Evolutionary conservation across 352 stramenopile species (phyloP), one percentile per base, ranked within the genome.

Genomic region (Thalassiosira tumida): DNA sequence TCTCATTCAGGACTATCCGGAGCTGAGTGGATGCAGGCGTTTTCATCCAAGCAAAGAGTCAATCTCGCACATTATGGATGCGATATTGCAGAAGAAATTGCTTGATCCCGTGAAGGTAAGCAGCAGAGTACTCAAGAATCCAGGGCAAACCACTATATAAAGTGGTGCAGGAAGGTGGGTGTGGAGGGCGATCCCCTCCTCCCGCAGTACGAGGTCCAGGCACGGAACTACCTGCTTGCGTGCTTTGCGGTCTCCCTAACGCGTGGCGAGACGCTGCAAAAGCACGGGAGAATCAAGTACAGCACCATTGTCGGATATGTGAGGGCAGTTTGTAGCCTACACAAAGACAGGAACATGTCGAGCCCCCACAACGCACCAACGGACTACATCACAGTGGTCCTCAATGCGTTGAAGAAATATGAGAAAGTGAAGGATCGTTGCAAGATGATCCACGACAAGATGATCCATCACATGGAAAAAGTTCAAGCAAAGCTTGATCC

Each of bases 51-150:
- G 50, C 41, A 21, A 31, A 0, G 43, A 73, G 29, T 69, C 89
- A 47, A 51, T 89, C 76, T 93, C 88, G 10, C n/a, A 2, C 13
- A 87, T 93, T 84, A 87, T 74, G 78, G 82, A 84, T 33, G 72
- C 77, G 17, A 35, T 90, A 29, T 93, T 88, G n/a, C 35, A 59
- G 41, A 51, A 40, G 73, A 77, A 80, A n/a, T 74, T 51, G 7
- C 50, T 67, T 24, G 43, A 93, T 88, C 88, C 88, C 43, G 24
- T 87, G 21, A 37, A 14, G 78, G 21, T 89, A 87, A 88, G 37
- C 50, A 40, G 5, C 41, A 41, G 31, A 13, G 17, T 90, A 93
- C 88, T 81, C 5, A 59, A 14, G 14, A 50, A 59, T 84, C 88
- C 72, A 64, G 88, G 70, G 1, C 51, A 62, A 73, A 82, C 70